Conservation (phyloP, 139 green algal genomes). For the Asterochloris erici region DNA sequence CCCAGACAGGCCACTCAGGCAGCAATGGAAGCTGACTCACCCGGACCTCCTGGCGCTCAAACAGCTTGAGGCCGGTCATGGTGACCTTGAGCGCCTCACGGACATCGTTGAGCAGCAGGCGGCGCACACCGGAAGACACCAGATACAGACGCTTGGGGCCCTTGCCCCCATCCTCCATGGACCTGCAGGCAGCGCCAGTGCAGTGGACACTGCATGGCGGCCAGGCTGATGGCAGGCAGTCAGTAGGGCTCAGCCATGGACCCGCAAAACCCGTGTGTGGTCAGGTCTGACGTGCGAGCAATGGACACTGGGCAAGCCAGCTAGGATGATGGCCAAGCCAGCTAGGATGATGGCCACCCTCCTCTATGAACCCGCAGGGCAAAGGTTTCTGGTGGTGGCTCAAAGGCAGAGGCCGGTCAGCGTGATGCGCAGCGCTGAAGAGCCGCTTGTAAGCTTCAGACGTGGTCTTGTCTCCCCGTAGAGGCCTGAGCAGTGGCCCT, state of each 20-base stretch:
- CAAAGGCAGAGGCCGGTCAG: too few relatives aligned
- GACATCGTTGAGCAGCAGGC: constrained; percentile 69
- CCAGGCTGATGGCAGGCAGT: neutral
- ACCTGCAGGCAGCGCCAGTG: neutral
- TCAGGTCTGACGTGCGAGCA: too few relatives aligned
- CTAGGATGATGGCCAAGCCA: too few relatives aligned
- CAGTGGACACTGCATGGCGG: too few relatives aligned
- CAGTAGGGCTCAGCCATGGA: neutral
- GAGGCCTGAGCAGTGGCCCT: too few relatives aligned
- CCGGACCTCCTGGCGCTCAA: constrained; percentile 81
- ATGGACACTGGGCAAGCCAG: too few relatives aligned
- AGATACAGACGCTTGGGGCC: constrained; percentile 70
- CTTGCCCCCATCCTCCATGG: constrained; percentile 2
- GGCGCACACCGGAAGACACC: constrained; percentile 42
- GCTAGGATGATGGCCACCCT: too few relatives aligned
- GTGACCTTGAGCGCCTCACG: constrained; percentile 73
- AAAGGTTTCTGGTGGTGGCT: too few relatives aligned
- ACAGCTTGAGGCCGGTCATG: constrained; percentile 81
- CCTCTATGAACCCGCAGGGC: too few relatives aligned
- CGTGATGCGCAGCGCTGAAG: too few relatives aligned
- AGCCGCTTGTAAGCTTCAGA: too few relatives aligned
- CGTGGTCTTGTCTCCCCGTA: too few relatives aligned
- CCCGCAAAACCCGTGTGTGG: neutral
- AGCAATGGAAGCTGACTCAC: neutral
- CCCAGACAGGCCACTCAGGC: neutral